Percentiles rank a stretch among this genome's conserved stretches.
These are phyloP conservation scores for Coniophora puteana DNA, from an alignment of 1,284 basidiomycete genomes.

Conservation along the genomic window DNA sequence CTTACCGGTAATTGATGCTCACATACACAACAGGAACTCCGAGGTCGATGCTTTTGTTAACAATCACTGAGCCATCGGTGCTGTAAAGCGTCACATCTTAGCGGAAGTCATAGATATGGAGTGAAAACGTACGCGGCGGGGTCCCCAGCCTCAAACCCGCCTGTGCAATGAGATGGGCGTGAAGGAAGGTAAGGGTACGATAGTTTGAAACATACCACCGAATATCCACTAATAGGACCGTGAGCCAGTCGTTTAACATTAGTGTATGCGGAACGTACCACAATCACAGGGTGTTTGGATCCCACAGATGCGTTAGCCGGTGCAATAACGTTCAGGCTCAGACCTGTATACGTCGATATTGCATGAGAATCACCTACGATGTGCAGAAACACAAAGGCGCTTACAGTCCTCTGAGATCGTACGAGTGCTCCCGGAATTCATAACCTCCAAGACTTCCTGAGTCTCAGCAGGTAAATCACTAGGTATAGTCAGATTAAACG, in stretches of 20 bases:
- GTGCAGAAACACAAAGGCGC: not conserved
- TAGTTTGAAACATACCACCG: conserved; percentile 39
- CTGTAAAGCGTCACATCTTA: conserved; percentile 17
- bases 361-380: not conserved
- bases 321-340: conserved; percentile 54
- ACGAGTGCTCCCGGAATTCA: not conserved
- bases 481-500: not conserved
- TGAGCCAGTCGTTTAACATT: not conserved
- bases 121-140: conserved; percentile 28
- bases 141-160: conserved; percentile 41
- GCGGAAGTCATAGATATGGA: conserved; percentile 11
- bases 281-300: conserved; percentile 51
- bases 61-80: conserved; percentile 42
- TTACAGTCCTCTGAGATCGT: conserved; percentile 2
- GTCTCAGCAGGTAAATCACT: conserved; percentile 8
- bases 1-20: conserved; percentile 51
- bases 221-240: conserved; percentile 44
- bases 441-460: conserved; percentile 5
- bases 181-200: too few relatives aligned
- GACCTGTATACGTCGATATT: conserved; percentile 35
- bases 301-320: conserved; percentile 35
- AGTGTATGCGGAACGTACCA: conserved; percentile 31
- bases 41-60: conserved; percentile 42
- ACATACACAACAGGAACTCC: conserved; percentile 48
- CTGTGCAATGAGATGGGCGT: too few relatives aligned